Conservation (phyloP, 495 filamentous ascomycete species). For the Extremus antarcticus region DNA sequence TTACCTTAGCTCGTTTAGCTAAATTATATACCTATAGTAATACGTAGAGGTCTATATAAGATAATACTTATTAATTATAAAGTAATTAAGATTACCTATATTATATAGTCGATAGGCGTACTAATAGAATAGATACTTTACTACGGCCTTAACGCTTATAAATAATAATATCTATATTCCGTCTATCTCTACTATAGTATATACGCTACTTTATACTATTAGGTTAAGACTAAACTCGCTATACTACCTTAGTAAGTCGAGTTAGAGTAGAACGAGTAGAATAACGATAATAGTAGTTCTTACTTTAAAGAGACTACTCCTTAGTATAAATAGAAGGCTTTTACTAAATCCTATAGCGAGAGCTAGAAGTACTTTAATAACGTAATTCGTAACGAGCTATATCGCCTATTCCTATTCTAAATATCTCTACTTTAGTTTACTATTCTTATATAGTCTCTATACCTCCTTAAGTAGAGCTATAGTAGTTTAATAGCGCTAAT, state of each 20-base stretch:
- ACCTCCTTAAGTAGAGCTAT: background rate
- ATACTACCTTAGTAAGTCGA: background rate
- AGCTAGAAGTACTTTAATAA: background rate
- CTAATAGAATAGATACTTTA: background rate
- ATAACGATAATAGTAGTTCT: background rate
- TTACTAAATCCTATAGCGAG: background rate
- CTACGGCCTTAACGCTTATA: background rate
- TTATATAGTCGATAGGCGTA: background rate
- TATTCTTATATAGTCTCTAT: background rate
- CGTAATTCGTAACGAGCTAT: background rate
- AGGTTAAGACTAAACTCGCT: background rate
- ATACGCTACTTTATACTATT: background rate
- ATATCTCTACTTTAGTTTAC: background rate
- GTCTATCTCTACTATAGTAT: background rate
- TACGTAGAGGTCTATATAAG: background rate
- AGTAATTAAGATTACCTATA: background rate
- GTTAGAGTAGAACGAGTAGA: background rate
- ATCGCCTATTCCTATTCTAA: background rate
- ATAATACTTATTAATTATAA: background rate
- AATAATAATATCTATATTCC: background rate
- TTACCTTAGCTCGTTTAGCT: background rate
- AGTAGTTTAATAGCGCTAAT: background rate
- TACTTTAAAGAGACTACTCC: background rate
- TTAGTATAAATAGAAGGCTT: background rate
- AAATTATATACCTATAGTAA: background rate